Evolutionary conservation across 2,329 filamentous ascomycete species (phyloP).

Genomic region (Pezicula neosporulosa): DNA sequence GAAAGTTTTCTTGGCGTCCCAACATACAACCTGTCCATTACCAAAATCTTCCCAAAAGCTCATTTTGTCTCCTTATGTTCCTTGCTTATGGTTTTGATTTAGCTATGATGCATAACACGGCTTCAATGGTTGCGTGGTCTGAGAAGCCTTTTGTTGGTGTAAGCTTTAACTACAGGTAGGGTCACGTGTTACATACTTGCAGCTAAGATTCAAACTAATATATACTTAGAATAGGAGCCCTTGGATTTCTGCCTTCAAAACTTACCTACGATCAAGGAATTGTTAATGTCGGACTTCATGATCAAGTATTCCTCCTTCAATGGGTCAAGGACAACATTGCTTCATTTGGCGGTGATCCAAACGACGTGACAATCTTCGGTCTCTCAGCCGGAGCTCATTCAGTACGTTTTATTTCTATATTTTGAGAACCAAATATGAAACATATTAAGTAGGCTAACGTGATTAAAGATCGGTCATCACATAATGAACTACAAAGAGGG

Average conservation of each 20-base stretch:
- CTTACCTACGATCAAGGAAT: constrained; percentile 48
- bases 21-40: not conserved
- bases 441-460: constrained; percentile 2
- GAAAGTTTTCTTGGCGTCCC: not conserved
- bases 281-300: constrained; percentile 60
- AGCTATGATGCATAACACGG: constrained; percentile 55
- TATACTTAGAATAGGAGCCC: constrained; percentile 50
- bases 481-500: constrained; percentile 46
- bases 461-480: constrained; percentile 58
- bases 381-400: constrained; percentile 59
- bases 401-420: constrained; percentile 28
- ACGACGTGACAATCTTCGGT: constrained; percentile 57
- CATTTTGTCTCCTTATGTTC: constrained; percentile 36
- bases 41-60: not conserved
- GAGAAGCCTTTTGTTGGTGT: constrained; percentile 51
- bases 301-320: constrained; percentile 53
- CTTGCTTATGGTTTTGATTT: constrained; percentile 42
- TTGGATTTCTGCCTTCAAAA: constrained; percentile 65
- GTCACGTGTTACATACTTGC: not conserved
- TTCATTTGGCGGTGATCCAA: constrained; percentile 53
- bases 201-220: not conserved
- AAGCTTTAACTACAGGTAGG: constrained; percentile 51
- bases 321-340: constrained; percentile 59
- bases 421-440: not conserved
- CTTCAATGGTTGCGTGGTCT: constrained; percentile 56